These are phyloP conservation scores for Rhodomyrtus tomentosa DNA, from an alignment of 345 rosid species.

Conservation along the genomic window DNA sequence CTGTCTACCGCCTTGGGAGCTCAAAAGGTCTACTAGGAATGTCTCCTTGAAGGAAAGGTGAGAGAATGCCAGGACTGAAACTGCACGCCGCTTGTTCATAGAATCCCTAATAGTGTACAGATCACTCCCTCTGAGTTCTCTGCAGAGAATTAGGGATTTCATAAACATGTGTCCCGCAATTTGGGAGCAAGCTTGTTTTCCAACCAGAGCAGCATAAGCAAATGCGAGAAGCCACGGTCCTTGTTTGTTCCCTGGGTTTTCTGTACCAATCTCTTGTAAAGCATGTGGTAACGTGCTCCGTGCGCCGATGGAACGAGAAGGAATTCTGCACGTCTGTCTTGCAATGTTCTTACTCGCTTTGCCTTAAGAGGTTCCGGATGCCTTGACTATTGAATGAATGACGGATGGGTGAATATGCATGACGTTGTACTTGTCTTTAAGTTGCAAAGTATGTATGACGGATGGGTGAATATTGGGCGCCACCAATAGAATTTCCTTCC, in stretches of 20 bases:
- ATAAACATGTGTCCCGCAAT: background rate
- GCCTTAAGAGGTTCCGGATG: background rate
- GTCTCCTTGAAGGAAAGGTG: constrained; percentile 63
- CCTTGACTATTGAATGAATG: background rate
- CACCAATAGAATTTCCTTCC: background rate
- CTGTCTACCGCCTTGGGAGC: constrained; percentile 70
- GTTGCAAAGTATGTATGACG: background rate
- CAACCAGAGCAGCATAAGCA: background rate
- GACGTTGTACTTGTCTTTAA: background rate
- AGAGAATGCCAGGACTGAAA: background rate
- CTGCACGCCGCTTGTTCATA: background rate
- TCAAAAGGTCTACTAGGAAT: constrained; percentile 47
- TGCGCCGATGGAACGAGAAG: background rate
- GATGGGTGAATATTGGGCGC: background rate
- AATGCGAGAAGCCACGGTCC: background rate
- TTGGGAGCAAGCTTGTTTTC: background rate
- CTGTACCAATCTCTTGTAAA: background rate
- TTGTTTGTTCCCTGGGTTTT: background rate
- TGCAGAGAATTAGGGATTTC: background rate
- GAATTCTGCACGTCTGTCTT: background rate
- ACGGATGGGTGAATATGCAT: too few relatives aligned
- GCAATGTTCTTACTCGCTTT: background rate
- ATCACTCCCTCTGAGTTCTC: background rate
- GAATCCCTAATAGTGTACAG: background rate
- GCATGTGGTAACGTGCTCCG: background rate